phyloP scores from a whole-genome alignment of 2,329 filamentous ascomycete species.

The Xylaria digitata region DNA sequence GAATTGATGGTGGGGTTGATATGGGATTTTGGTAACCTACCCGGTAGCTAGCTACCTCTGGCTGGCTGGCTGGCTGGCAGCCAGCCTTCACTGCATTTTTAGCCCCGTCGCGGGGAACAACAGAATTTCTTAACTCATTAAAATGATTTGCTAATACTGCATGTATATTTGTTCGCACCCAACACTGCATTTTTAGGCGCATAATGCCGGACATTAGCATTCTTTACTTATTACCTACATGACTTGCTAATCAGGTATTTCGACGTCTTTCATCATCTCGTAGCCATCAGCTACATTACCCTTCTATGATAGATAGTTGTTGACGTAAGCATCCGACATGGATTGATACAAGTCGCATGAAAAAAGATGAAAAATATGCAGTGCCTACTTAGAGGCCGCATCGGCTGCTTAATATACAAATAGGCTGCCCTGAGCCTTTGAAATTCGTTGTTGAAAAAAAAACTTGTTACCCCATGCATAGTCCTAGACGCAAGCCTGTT shows the following conservation, averaged over 20 bases:
- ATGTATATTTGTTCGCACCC: too few relatives aligned
- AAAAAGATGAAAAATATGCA: slow-evolving; percentile 10
- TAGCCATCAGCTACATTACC: background rate
- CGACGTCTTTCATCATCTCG: background rate
- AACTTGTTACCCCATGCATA: slow-evolving; percentile 25
- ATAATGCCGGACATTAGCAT: too few relatives aligned
- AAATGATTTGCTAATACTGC: too few relatives aligned
- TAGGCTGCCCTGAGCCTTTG: slow-evolving; percentile 11
- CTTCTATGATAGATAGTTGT: background rate
- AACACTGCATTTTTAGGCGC: too few relatives aligned
- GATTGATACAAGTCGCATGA: slow-evolving; percentile 3
- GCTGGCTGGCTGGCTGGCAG: background rate
- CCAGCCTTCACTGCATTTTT: too few relatives aligned
- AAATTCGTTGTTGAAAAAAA: slow-evolving; percentile 23
- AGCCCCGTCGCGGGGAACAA: too few relatives aligned
- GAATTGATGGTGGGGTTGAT: slow-evolving; percentile 7
- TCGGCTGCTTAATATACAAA: slow-evolving; percentile 36
- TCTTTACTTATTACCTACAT: too few relatives aligned
- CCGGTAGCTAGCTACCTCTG: background rate
- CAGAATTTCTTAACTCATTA: too few relatives aligned
- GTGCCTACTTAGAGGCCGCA: slow-evolving; percentile 20
- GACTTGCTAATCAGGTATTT: too few relatives aligned
- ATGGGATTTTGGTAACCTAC: background rate
- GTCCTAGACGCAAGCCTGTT: slow-evolving; percentile 16
- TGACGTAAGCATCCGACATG: background rate